phyloP scores from a whole-genome alignment of 2,329 filamentous ascomycete species.

The Lachnellula occidentalis region DNA sequence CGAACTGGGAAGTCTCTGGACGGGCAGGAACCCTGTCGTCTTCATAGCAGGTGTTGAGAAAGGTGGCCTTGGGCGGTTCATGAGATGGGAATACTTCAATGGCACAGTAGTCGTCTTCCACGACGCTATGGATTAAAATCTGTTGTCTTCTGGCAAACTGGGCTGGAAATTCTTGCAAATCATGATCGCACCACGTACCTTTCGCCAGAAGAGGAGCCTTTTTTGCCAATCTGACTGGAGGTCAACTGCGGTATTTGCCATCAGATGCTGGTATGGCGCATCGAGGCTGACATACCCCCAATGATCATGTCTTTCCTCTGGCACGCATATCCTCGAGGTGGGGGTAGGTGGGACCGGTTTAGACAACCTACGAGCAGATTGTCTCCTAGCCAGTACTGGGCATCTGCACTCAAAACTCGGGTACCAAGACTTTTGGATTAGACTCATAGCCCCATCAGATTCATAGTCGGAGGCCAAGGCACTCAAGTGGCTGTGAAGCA shows the following conservation, averaged over 20 bases:
- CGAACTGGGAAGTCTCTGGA: conserved; percentile 39
- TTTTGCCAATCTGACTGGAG: conserved; percentile 45
- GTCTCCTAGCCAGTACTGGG: conserved; percentile 70
- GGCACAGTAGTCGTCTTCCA: conserved; percentile 48
- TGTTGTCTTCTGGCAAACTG: conserved; percentile 45
- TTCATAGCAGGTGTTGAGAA: conserved; percentile 45
- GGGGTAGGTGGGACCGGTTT: too few species aligned
- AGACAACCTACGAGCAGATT: conserved; percentile 61
- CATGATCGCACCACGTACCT: conserved; percentile 47
- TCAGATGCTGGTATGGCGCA: conserved; percentile 53
- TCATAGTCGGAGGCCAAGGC: conserved; percentile 66
- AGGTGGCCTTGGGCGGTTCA: conserved; percentile 35
- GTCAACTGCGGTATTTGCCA: conserved; percentile 48
- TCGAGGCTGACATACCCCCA: conserved; percentile 59
- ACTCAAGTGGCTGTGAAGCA: conserved; percentile 53
- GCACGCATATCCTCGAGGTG: conserved; percentile 57
- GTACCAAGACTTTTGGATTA: conserved; percentile 62
- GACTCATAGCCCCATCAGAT: conserved; percentile 67
- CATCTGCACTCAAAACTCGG: conserved; percentile 56
- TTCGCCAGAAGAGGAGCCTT: conserved; percentile 50
- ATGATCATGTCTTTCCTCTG: conserved; percentile 38
- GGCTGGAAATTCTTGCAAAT: conserved; percentile 47
- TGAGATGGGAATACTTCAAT: conserved; percentile 52
- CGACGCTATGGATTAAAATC: conserved; percentile 37
- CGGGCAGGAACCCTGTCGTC: conserved; percentile 48